Conservation (phyloP, 257 asterid genomes). For the Euphrasia confusa region DNA sequence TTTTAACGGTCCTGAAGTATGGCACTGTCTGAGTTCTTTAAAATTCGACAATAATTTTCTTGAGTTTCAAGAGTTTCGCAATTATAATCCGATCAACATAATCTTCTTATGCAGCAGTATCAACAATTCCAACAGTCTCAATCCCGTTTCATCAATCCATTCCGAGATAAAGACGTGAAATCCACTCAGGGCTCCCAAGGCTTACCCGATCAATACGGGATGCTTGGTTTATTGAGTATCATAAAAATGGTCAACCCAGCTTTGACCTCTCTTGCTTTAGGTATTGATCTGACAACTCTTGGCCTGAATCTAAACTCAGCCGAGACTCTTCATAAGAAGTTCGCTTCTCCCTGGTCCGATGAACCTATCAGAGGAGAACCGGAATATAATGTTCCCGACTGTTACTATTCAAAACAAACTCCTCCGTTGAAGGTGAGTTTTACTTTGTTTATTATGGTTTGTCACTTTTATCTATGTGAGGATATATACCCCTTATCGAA, state of each 20-base stretch:
- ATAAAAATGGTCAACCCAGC: conserved; percentile 62
- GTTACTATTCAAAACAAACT: conserved; percentile 60
- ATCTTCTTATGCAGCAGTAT: conserved; percentile 55
- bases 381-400: conserved; percentile 59
- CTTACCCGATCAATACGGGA: conserved; percentile 64
- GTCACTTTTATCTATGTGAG: not conserved
- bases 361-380: conserved; percentile 89
- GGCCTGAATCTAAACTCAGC: conserved; percentile 76
- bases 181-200: conserved; percentile 45
- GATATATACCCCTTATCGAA: not conserved
- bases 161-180: conserved; percentile 58
- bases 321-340: conserved; percentile 71
- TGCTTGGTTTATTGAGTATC: conserved; percentile 67
- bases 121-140: conserved; percentile 78
- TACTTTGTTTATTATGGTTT: conserved; percentile 8
- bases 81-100: conserved; percentile 21
- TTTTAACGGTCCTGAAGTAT: conserved; percentile 72
- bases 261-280: conserved; percentile 67
- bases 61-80: not conserved
- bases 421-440: conserved; percentile 58
- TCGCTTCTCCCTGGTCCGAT: conserved; percentile 90
- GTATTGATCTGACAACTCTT: conserved; percentile 74
- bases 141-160: conserved; percentile 57
- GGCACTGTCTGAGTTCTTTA: conserved; percentile 14
- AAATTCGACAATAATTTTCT: conserved; percentile 6